Evolutionary conservation across 2,329 filamentous ascomycete species (phyloP).

Genomic region (Davidsoniella eucalypti): DNA sequence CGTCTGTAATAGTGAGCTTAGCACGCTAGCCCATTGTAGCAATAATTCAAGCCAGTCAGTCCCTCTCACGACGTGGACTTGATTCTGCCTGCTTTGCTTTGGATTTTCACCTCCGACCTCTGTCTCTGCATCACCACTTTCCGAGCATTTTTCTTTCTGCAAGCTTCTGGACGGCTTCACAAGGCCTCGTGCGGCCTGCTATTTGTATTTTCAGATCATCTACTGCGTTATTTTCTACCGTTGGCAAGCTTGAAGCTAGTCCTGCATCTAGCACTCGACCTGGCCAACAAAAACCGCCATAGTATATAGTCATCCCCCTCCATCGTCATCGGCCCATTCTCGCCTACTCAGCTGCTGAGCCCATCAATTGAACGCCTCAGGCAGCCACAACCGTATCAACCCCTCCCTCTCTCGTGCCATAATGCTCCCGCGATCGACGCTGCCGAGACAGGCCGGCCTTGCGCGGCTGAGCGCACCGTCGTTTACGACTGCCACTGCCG

Average conservation of each 20-base stretch:
- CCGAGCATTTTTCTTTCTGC: neutral
- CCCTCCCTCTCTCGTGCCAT: neutral
- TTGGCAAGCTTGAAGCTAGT: neutral
- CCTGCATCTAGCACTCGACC: neutral
- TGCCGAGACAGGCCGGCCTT: slow-evolving; percentile 8
- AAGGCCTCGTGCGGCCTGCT: slow-evolving; percentile 1
- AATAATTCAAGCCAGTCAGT: neutral
- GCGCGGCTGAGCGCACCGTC: slow-evolving; percentile 5
- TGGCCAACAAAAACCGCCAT: too few relatives aligned
- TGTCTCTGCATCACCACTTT: neutral
- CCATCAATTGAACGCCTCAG: neutral
- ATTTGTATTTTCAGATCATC: neutral
- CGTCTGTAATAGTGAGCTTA: neutral
- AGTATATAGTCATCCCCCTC: neutral
- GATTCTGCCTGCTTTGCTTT: neutral
- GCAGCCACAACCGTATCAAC: neutral
- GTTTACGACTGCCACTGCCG: neutral
- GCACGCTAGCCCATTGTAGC: neutral
- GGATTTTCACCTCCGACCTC: neutral
- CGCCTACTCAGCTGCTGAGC: neutral
- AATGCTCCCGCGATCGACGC: slow-evolving; percentile 12
- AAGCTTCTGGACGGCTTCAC: neutral
- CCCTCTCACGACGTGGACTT: neutral
- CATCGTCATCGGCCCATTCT: neutral
- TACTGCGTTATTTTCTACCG: neutral